phyloP scores from a whole-genome alignment of 495 filamentous ascomycete genomes.

The Collariella sp. region DNA sequence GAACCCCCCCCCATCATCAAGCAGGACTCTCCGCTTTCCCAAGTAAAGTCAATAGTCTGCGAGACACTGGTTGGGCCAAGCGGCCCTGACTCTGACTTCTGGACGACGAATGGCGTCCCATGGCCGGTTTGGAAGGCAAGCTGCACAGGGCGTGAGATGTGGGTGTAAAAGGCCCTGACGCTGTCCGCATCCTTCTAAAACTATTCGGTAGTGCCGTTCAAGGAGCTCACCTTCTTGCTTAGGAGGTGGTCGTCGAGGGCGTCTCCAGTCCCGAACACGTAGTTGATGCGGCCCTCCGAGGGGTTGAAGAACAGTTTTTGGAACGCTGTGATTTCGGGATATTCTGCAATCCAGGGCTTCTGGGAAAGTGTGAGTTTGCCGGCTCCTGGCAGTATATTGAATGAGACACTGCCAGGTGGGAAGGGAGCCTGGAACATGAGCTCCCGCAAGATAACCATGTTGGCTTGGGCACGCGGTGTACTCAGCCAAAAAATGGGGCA shows the following conservation, averaged over 20 bases:
- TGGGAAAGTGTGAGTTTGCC: not conserved
- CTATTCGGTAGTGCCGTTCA: not conserved
- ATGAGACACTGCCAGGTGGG: not conserved
- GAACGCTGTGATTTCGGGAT: not conserved
- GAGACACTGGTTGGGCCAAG: not conserved
- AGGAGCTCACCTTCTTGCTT: not conserved
- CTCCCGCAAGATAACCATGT: constrained; percentile 1
- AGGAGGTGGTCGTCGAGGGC: not conserved
- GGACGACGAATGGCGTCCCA: not conserved
- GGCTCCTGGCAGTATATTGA: not conserved
- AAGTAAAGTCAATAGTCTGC: constrained; percentile 5
- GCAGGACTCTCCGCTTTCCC: not conserved
- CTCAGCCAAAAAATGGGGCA: not conserved
- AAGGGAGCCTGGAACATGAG: constrained; percentile 1
- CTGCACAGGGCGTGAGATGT: not conserved
- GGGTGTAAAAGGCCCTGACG: constrained; percentile 2
- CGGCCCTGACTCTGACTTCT: not conserved
- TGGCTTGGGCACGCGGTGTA: too few species aligned
- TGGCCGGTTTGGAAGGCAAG: constrained; percentile 2
- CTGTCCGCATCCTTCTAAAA: constrained; percentile 1
- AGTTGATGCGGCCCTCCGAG: not conserved
- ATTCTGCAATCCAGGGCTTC: not conserved
- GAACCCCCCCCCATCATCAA: constrained; percentile 2
- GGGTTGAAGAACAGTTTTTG: too few species aligned
- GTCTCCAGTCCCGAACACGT: not conserved